These are phyloP conservation scores for Beauveria rudraprayagi DNA, from an alignment of 2,329 filamentous ascomycete species.

Conservation along the genomic window DNA sequence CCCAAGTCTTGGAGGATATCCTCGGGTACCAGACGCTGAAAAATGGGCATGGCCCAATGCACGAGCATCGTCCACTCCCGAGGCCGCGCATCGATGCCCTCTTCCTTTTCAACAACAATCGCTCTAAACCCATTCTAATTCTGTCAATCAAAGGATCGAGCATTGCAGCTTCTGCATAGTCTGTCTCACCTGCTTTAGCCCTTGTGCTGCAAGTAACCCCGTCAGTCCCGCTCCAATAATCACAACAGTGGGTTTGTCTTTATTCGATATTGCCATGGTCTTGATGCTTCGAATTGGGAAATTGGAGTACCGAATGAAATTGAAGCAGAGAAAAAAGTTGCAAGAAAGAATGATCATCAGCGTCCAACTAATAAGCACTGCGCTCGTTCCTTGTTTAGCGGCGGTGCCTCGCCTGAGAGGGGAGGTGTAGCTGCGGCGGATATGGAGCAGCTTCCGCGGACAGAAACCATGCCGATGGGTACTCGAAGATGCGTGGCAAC, in stretches of 20 bases:
- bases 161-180: neutral
- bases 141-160: neutral
- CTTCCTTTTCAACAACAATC: slow-evolving; percentile 25
- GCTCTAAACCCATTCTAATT: slow-evolving; percentile 25
- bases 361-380: neutral
- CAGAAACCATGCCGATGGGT: neutral
- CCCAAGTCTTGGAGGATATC: slow-evolving; percentile 22
- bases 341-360: neutral
- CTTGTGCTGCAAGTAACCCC: slow-evolving; percentile 29
- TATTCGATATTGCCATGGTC: neutral
- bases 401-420: neutral
- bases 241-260: neutral
- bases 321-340: neutral
- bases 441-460: neutral
- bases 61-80: slow-evolving; percentile 33
- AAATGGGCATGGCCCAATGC: slow-evolving; percentile 31
- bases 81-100: slow-evolving; percentile 19
- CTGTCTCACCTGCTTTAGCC: slow-evolving; percentile 23
- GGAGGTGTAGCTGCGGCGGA: neutral
- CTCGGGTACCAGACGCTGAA: slow-evolving; percentile 26
- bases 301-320: neutral
- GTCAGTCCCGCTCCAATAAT: slow-evolving; percentile 29
- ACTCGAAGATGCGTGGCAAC: neutral
- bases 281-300: neutral
- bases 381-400: neutral